These are phyloP conservation scores for Cubamyces lactineus DNA, from an alignment of 768 basidiomycete genomes.

Conservation along the genomic window DNA sequence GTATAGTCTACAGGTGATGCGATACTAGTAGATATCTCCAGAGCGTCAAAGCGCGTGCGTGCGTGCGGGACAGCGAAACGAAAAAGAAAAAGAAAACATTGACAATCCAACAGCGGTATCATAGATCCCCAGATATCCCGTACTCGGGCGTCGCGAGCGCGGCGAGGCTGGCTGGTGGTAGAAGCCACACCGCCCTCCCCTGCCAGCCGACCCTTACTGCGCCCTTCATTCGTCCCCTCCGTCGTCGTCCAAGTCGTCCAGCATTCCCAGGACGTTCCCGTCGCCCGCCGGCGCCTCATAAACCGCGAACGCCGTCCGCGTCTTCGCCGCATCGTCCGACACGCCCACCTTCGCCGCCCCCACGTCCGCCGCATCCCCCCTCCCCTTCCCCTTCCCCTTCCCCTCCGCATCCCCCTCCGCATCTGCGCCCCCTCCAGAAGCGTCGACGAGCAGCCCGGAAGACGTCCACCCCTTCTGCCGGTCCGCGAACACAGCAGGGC, in stretches of 20 bases:
- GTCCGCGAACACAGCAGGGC: constrained; percentile 70
- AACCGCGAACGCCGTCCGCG: constrained; percentile 72
- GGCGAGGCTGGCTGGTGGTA: too few species aligned
- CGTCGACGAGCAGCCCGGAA: constrained; percentile 37
- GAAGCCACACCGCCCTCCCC: too few species aligned
- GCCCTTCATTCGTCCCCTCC: neutral
- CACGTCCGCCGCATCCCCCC: too few species aligned
- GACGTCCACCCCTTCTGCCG: constrained; percentile 78
- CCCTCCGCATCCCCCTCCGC: constrained; percentile 17
- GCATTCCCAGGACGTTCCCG: constrained; percentile 69
- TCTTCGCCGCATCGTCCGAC: constrained; percentile 21
- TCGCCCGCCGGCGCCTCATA: constrained; percentile 69
- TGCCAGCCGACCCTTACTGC: too few species aligned
- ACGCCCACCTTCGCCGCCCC: constrained; percentile 8
- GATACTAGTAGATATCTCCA: too few species aligned
- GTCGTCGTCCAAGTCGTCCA: constrained; percentile 46
- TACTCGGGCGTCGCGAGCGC: too few species aligned
- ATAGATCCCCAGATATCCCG: too few species aligned
- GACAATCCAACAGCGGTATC: too few species aligned
- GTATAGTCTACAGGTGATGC: too few species aligned
- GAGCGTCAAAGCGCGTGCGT: too few species aligned
- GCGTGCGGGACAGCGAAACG: too few species aligned
- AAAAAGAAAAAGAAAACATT: too few species aligned
- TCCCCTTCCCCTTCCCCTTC: constrained; percentile 30
- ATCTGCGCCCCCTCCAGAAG: constrained; percentile 25